phyloP scores from a whole-genome alignment of 2,329 filamentous ascomycete species.

The Aspergillus fischeri region DNA sequence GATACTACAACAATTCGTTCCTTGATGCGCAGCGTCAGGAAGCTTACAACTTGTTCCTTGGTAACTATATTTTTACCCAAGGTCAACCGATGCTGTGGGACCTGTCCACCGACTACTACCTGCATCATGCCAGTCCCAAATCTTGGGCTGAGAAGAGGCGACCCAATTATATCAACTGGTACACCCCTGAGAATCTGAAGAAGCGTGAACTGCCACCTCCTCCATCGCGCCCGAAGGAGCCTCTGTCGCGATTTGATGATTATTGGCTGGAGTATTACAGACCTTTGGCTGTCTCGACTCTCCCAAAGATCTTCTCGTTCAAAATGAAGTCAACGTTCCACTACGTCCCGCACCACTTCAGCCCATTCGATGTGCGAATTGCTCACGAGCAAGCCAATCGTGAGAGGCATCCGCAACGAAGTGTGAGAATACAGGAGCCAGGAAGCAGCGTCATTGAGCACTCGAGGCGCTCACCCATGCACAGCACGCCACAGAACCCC shows the following conservation, averaged over 20 bases:
- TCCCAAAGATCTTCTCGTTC: constrained; percentile 87
- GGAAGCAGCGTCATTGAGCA: constrained; percentile 42
- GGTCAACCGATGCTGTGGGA: constrained; percentile 97
- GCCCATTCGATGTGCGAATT: constrained; percentile 78
- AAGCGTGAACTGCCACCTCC: constrained; percentile 55
- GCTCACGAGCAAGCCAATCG: constrained; percentile 52
- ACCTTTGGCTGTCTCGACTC: constrained; percentile 79
- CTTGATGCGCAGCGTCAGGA: constrained; percentile 96
- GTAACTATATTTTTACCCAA: constrained; percentile 85
- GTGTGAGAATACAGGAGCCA: constrained; percentile 65
- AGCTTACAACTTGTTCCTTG: constrained; percentile 94
- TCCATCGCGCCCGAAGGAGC: constrained; percentile 26
- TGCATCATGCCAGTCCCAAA: constrained; percentile 83
- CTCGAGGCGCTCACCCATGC: constrained; percentile 31
- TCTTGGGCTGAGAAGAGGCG: constrained; percentile 61
- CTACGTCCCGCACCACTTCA: constrained; percentile 72
- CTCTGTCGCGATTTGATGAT: constrained; percentile 67
- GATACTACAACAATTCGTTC: constrained; percentile 98
- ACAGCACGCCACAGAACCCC: constrained; percentile 11
- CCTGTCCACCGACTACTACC: constrained; percentile 87
- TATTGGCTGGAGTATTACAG: constrained; percentile 98
- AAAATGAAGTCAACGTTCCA: constrained; percentile 87
- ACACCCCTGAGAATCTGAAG: constrained; percentile 67
- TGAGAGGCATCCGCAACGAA: constrained; percentile 52
- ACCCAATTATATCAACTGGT: constrained; percentile 86